phyloP scores from a whole-genome alignment of 768 basidiomycete species.

The Paxillus ammoniavirescens region DNA sequence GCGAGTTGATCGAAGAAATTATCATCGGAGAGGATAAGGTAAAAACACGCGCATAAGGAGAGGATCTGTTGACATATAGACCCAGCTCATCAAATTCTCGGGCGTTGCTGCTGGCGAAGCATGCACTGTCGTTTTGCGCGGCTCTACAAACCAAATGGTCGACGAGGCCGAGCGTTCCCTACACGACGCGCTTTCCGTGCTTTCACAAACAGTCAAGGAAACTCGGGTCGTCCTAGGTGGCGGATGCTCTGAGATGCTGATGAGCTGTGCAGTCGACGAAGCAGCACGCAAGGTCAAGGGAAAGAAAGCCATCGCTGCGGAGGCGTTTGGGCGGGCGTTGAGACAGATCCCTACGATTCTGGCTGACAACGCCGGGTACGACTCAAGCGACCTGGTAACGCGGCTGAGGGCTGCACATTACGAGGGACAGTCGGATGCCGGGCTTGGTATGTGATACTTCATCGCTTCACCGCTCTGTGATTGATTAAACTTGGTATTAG shows the following conservation, averaged over 20 bases:
- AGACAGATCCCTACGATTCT: slow-evolving; percentile 95
- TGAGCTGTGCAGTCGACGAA: slow-evolving; percentile 94
- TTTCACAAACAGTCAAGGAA: slow-evolving; percentile 98
- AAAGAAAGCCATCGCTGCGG: slow-evolving; percentile 94
- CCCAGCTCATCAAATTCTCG: slow-evolving; percentile 97
- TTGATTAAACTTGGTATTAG: slow-evolving; percentile 37
- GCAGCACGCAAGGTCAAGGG: slow-evolving; percentile 81
- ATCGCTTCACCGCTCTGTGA: background rate
- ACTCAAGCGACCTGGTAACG: slow-evolving; percentile 93
- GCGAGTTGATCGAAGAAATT: slow-evolving; percentile 96
- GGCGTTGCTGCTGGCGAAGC: slow-evolving; percentile 97
- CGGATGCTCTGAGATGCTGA: slow-evolving; percentile 97
- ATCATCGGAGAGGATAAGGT: slow-evolving; percentile 99
- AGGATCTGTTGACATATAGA: background rate
- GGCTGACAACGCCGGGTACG: slow-evolving; percentile 97
- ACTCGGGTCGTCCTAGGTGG: slow-evolving; percentile 93
- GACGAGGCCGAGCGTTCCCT: slow-evolving; percentile 98
- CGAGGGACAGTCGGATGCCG: slow-evolving; percentile 82
- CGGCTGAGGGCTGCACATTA: slow-evolving; percentile 91
- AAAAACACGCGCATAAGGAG: slow-evolving; percentile 6
- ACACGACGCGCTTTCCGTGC: slow-evolving; percentile 95
- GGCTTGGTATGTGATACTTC: slow-evolving; percentile 63
- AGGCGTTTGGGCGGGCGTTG: slow-evolving; percentile 86
- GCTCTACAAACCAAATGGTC: slow-evolving; percentile 98
- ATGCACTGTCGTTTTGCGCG: slow-evolving; percentile 96